Evolutionary conservation across 352 stramenopile species (phyloP).

Genomic region (Plasmopara viticola): DNA sequence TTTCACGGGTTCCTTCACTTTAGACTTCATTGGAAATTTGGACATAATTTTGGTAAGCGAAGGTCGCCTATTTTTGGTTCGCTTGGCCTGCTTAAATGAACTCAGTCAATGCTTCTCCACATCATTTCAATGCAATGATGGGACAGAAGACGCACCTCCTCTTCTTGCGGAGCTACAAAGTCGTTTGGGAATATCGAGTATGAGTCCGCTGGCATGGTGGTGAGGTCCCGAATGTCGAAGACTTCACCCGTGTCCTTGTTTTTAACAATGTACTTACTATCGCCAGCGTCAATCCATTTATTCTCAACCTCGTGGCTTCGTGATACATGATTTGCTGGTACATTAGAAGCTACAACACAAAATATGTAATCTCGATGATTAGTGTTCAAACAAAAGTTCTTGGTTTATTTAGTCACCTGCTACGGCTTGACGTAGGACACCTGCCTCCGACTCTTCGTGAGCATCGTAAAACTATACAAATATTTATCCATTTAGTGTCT

Average conservation of each 20-base stretch:
- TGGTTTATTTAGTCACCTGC: constrained; percentile 2
- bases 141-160: constrained; percentile 18
- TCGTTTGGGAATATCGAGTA: constrained; percentile 77
- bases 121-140: neutral
- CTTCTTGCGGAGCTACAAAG: constrained; percentile 42
- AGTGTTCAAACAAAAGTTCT: neutral
- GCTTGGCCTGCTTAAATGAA: constrained; percentile 27
- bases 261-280: constrained; percentile 70
- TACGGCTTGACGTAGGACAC: constrained; percentile 20
- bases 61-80: constrained; percentile 43
- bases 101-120: neutral
- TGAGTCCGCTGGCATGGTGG: constrained; percentile 44
- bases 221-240: constrained; percentile 67
- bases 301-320: constrained; percentile 7
- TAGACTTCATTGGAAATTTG: constrained; percentile 66
- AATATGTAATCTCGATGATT: neutral
- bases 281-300: constrained; percentile 19
- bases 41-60: constrained; percentile 64
- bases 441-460: constrained; percentile 42
- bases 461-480: constrained; percentile 61
- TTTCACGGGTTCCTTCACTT: constrained; percentile 44
- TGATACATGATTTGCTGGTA: constrained; percentile 7
- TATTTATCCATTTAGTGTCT: neutral
- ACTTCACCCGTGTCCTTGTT: constrained; percentile 81
- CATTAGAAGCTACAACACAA: constrained; percentile 8